Conservation (phyloP, 768 basidiomycete genomes). For the Pleurotus giganteus region DNA sequence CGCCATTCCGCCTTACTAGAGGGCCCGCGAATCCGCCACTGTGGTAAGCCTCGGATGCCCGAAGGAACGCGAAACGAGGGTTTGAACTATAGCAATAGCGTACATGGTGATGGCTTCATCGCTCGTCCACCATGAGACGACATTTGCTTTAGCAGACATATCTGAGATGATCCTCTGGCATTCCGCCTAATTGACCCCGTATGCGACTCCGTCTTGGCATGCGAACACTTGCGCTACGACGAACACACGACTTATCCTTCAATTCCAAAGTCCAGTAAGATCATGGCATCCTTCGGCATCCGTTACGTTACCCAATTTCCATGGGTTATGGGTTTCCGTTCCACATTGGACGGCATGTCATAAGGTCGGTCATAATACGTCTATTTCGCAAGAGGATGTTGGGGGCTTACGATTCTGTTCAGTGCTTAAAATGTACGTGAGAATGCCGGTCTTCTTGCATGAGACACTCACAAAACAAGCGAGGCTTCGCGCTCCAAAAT, state of each 20-base stretch:
- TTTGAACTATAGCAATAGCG: neutral
- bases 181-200: neutral
- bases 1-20: neutral
- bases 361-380: no score
- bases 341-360: no score
- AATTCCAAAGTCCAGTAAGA: no score
- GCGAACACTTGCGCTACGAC: neutral
- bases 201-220: neutral
- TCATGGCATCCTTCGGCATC: no score
- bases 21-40: neutral
- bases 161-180: no score
- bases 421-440: neutral
- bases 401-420: no score
- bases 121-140: no score
- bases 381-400: no score
- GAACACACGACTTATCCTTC: no score
- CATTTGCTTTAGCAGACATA: no score
- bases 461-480: neutral
- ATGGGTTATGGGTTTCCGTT: no score
- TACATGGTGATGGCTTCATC: neutral
- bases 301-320: no score
- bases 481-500: neutral
- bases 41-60: neutral
- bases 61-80: neutral
- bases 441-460: neutral